Evolutionary conservation across 345 rosid species (phyloP).

Genomic region (Populus davidiana): DNA sequence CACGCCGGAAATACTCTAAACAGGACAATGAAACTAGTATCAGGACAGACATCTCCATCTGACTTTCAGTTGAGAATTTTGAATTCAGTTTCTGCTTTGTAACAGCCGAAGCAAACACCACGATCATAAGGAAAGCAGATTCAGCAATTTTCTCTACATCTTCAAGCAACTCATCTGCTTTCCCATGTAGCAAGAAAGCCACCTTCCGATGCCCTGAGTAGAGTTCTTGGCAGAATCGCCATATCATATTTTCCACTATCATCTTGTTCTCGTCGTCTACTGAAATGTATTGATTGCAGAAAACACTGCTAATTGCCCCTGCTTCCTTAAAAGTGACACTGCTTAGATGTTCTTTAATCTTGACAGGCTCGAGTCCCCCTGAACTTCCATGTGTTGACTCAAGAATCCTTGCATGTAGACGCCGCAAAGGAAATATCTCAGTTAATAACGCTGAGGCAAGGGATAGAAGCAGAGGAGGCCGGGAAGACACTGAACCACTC

Average conservation of each 20-base stretch:
- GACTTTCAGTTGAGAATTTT: constrained; percentile 46
- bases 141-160: constrained; percentile 81
- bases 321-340: constrained; percentile 70
- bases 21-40: constrained; percentile 76
- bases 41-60: constrained; percentile 62
- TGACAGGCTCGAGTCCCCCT: constrained; percentile 25
- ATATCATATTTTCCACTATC: constrained; percentile 61
- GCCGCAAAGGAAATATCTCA: constrained; percentile 66
- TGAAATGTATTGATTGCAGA: constrained; percentile 71
- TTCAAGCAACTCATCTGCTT: constrained; percentile 49
- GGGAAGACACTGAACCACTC: constrained; percentile 56
- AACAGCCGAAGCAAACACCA: constrained; percentile 68
- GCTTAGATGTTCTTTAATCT: constrained; percentile 54
- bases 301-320: constrained; percentile 65
- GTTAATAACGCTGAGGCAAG: constrained; percentile 63
- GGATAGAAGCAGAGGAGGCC: constrained; percentile 50
- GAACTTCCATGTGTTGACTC: constrained; percentile 24
- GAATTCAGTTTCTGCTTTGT: constrained; percentile 59
- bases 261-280: constrained; percentile 57
- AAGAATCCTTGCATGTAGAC: constrained; percentile 45
- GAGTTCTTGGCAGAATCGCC: constrained; percentile 74
- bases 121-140: constrained; percentile 91
- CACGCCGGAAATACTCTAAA: constrained; percentile 75
- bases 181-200: constrained; percentile 58
- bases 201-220: constrained; percentile 65